phyloP scores from a whole-genome alignment of 1,284 basidiomycete genomes.

The Blastosporella zonata region DNA sequence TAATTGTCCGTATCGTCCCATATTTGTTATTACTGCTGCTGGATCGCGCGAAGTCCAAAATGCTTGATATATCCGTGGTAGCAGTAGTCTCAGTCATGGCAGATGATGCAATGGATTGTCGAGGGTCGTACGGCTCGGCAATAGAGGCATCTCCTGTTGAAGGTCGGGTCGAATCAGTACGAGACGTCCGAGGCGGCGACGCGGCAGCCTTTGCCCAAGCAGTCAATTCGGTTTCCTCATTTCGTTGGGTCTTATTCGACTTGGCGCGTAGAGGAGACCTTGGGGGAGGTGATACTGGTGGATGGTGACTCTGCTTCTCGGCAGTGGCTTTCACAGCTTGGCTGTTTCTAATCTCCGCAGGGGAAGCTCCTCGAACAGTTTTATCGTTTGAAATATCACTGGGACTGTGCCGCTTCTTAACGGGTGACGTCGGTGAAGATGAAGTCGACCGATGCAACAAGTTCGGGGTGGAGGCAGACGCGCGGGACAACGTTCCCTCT shows the following conservation, averaged over 20 bases:
- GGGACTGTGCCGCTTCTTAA: slow-evolving; percentile 51
- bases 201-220: slow-evolving; percentile 31
- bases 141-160: slow-evolving; percentile 32
- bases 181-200: slow-evolving; percentile 22
- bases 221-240: slow-evolving; percentile 30
- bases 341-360: slow-evolving; percentile 25
- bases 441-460: slow-evolving; percentile 30
- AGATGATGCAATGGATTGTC: slow-evolving; percentile 47
- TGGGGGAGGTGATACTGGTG: slow-evolving; percentile 45
- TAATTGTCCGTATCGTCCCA: slow-evolving; percentile 75
- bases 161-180: slow-evolving; percentile 28
- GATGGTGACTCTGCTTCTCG: slow-evolving; percentile 15
- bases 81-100: slow-evolving; percentile 49
- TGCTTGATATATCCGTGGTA: slow-evolving; percentile 60
- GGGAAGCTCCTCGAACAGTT: slow-evolving; percentile 22
- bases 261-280: slow-evolving; percentile 51
- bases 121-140: slow-evolving; percentile 26
- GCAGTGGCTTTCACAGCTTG: slow-evolving; percentile 10
- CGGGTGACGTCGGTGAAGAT: slow-evolving; percentile 29
- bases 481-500: slow-evolving; percentile 26
- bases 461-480: slow-evolving; percentile 64
- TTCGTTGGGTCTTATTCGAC: slow-evolving; percentile 25
- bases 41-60: slow-evolving; percentile 51
- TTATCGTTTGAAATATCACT: slow-evolving; percentile 42
- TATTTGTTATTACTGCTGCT: slow-evolving; percentile 53